These are phyloP conservation scores for Candida buenavistaensis DNA, from an alignment of 1,139 yeast species.

Conservation along the genomic window DNA sequence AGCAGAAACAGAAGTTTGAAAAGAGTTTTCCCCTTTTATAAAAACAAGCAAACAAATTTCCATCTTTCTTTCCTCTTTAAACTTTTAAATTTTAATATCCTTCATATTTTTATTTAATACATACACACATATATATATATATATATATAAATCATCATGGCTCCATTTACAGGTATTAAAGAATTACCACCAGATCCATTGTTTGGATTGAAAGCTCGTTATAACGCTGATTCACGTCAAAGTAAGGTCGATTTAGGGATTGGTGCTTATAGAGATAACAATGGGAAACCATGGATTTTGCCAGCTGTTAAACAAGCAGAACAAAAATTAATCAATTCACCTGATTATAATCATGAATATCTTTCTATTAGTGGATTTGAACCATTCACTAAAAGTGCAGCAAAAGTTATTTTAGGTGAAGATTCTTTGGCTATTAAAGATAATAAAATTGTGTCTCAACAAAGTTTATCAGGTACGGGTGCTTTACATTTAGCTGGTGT, in stretches of 20 bases:
- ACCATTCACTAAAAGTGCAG: constrained; percentile 69
- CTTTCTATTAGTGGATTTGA: constrained; percentile 79
- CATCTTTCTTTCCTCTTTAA: no score
- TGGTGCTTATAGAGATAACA: constrained; percentile 93
- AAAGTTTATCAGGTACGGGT: constrained; percentile 93
- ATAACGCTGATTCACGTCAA: constrained; percentile 58
- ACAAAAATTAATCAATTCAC: constrained; percentile 43
- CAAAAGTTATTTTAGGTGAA: constrained; percentile 75
- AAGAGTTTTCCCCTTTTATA: no score
- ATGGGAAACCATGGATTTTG: constrained; percentile 91
- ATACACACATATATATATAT: no score
- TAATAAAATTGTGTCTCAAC: constrained; percentile 68
- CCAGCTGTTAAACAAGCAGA: constrained; percentile 85
- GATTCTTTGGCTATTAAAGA: constrained; percentile 56
- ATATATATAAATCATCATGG: constrained; percentile 22
- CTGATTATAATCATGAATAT: constrained; percentile 86
- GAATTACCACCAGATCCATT: constrained; percentile 76
- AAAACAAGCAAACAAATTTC: no score
- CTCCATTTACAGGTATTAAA: constrained; percentile 48
- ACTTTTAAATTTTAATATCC: no score
- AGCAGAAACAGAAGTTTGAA: no score
- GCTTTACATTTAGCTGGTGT: constrained; percentile 87
- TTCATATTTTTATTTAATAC: no score
- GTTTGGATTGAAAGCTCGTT: constrained; percentile 82
- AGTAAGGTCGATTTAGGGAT: constrained; percentile 89